A percentile compares a stretch with the other conserved stretches of the same genome.
Evolutionary conservation across 306 rosid genomes (phyloP).

Genomic region (Begonia fuchsioides): DNA sequence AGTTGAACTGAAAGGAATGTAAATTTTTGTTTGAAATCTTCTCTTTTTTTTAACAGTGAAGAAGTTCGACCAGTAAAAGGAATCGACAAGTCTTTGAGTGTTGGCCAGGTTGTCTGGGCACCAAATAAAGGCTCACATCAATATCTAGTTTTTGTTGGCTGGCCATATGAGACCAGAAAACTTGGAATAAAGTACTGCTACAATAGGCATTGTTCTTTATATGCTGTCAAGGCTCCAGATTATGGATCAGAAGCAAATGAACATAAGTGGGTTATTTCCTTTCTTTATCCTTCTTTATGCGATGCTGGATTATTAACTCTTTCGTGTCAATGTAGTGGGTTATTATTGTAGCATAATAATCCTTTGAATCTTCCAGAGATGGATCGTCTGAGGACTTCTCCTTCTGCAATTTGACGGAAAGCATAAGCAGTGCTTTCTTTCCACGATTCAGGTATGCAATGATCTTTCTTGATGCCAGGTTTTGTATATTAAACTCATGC

Average conservation of each 20-base stretch:
- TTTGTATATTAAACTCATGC: background rate
- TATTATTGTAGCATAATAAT: too few species aligned
- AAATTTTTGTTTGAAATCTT: constrained; percentile 5
- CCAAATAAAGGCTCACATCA: constrained; percentile 37
- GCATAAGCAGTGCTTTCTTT: constrained; percentile 57
- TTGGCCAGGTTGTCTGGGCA: constrained; percentile 90
- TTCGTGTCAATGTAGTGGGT: constrained; percentile 3
- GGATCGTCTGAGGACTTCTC: constrained; percentile 24
- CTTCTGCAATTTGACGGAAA: constrained; percentile 41
- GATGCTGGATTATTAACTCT: constrained; percentile 3
- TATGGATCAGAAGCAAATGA: constrained; percentile 25
- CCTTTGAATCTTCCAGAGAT: constrained; percentile 23
- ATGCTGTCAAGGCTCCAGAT: constrained; percentile 32
- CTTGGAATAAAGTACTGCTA: constrained; percentile 79
- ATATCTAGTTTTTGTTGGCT: constrained; percentile 71
- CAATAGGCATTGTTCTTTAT: constrained; percentile 72
- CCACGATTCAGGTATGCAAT: constrained; percentile 64
- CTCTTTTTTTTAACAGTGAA: constrained; percentile 30
- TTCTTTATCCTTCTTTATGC: constrained; percentile 3
- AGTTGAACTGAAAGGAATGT: background rate
- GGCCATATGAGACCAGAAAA: constrained; percentile 56
- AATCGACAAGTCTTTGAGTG: constrained; percentile 49
- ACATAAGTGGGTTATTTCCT: constrained; percentile 30
- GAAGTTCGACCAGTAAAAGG: constrained; percentile 55
- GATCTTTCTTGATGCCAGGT: constrained; percentile 3